Base-by-base conservation (phyloP, 805 yeast genomes). In the Priceomyces melissophilus region DNA sequence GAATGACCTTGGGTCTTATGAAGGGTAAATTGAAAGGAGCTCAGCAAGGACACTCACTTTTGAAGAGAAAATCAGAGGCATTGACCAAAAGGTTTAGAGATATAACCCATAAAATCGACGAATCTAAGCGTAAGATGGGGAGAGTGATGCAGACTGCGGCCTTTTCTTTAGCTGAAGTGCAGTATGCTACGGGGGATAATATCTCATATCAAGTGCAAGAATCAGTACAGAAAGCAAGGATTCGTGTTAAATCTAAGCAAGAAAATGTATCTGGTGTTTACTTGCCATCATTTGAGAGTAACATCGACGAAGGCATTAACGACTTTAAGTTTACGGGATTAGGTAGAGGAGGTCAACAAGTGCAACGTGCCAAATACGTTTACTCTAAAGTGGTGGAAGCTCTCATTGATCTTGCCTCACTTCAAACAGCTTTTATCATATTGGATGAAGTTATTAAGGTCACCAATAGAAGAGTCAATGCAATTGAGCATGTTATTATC, bases 301-400 rank as follows among this genome's bases (percentile, higher is more conserved):
- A 77, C 50, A 79, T 88, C 45, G 86, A 89, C 57, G 88, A 86
- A 47, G 79, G 81, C 9, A 86, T 87, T 60, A 91, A 91, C 57
- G 99, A 93, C 59, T 91, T 91, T 75, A 87, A 87, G 63, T 73
- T 91, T 79, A 91, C 98, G 4, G 99, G 99, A 53, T 75, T 91
- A 51, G 99, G 99, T 38, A 79, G 97, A 63, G 99, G 99, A 67
- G 98, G 99, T 49, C 98, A 91, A 67, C 98, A 91, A 63, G 95
- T 91, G 40, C 96, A 87, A 65, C 84, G 84, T 64, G 97, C 98
- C 42, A 89, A 90, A 65, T 78, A 79, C 50, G 96, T 93, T 16
- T 93, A 93, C 65, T 83, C 96, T 29, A 87, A 83, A 57, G 96
- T 96, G 10, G 97, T 93, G n/a, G 98, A 93, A 66, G 89, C 97